Conservation (phyloP, 2,329 filamentous ascomycete species). For the Lachnellula willkommii region DNA sequence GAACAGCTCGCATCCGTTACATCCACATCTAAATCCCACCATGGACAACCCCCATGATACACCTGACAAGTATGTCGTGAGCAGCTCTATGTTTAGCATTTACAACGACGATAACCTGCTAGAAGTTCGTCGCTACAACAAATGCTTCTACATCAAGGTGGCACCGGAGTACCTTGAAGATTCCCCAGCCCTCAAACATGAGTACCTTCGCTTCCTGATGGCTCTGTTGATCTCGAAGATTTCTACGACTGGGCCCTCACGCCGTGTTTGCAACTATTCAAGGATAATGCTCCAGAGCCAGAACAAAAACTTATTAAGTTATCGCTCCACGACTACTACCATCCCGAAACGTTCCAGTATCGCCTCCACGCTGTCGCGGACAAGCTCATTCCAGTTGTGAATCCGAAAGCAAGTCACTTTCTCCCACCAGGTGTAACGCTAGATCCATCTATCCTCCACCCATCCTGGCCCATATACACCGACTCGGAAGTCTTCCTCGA, state of each 20-base stretch:
- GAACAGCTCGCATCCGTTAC: too few species aligned
- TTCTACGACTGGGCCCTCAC: constrained; percentile 18
- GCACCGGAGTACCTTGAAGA: constrained; percentile 11
- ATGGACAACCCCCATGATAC: constrained; percentile 14
- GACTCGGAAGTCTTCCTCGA: constrained; percentile 9
- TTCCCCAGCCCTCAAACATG: constrained; percentile 10
- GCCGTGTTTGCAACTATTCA: constrained; percentile 13
- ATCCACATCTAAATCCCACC: too few species aligned
- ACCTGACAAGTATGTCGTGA: constrained; percentile 9
- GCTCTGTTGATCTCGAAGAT: constrained; percentile 9
- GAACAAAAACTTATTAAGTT: background rate
- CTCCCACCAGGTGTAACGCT: constrained; percentile 6
- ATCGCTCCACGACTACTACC: constrained; percentile 17
- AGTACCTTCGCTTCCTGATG: constrained; percentile 16
- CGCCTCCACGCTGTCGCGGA: constrained; percentile 9
- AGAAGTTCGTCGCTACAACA: constrained; percentile 12
- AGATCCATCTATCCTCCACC: constrained; percentile 3
- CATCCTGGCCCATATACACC: constrained; percentile 12
- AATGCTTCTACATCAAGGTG: constrained; percentile 18
- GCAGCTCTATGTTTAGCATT: constrained; percentile 6
- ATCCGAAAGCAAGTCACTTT: background rate
- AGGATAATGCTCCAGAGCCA: constrained; percentile 11
- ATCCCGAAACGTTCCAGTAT: constrained; percentile 11
- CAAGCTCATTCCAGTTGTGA: constrained; percentile 8
- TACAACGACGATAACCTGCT: constrained; percentile 12